Percentiles rank a stretch among this genome's conserved stretches.
These are phyloP conservation scores for Fusarium illudens DNA, from an alignment of 2,329 filamentous ascomycete genomes.

Conservation along the genomic window DNA sequence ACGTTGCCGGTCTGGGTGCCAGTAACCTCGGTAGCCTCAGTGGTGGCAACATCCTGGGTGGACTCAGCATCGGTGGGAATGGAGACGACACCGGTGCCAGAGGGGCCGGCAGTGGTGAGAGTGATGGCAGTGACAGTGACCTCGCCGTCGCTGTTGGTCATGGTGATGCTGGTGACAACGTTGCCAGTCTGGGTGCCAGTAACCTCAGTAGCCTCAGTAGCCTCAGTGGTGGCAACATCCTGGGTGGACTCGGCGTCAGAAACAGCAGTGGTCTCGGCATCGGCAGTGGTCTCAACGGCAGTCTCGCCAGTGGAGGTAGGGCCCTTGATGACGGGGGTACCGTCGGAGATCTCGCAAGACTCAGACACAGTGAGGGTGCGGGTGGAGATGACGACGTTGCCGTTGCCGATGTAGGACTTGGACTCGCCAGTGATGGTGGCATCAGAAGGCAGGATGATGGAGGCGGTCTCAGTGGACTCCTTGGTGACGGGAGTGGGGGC, in stretches of 20 bases:
- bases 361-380: conserved; percentile 41
- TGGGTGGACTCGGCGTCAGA: conserved; percentile 15
- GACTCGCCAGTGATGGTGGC: conserved; percentile 23
- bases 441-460: conserved; percentile 39
- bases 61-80: neutral
- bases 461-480: conserved; percentile 39
- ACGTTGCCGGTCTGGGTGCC: conserved; percentile 16
- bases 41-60: neutral
- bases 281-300: conserved; percentile 3
- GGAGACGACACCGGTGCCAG: conserved; percentile 7
- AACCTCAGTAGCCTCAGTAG: conserved; percentile 20
- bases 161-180: conserved; percentile 23
- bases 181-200: conserved; percentile 9
- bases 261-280: conserved; percentile 21
- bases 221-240: conserved; percentile 12
- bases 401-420: conserved; percentile 32
- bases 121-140: conserved; percentile 10
- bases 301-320: conserved; percentile 24
- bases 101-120: conserved; percentile 2
- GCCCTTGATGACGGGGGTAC: conserved; percentile 34
- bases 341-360: conserved; percentile 37
- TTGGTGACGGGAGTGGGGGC: conserved; percentile 27
- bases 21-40: conserved; percentile 13
- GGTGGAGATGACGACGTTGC: conserved; percentile 38
- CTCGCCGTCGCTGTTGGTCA: conserved; percentile 11